Base-by-base conservation (phyloP, 345 rosid genomes). In the Hibiscus syriacus region DNA sequence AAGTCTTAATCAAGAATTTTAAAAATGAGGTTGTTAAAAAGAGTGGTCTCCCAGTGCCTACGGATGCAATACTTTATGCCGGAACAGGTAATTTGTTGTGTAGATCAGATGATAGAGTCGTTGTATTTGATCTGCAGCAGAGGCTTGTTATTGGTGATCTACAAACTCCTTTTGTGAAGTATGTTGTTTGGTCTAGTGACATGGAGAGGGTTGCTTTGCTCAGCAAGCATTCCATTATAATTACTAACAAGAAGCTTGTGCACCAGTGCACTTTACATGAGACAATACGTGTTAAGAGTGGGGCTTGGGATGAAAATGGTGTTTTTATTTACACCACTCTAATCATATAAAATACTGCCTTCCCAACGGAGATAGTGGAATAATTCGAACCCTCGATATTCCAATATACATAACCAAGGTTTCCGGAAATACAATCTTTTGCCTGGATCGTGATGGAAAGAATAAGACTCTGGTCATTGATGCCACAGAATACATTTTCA, bases 301-400 rank as follows among this genome's bases (percentile, higher is more conserved):
- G 96, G 76, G 96, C 95, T 30, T 93, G 97, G 97, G 97, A 90
- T 49, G 97, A 93, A 30, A 87, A 87, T 76, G 96, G 95, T 73
- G 96, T 93, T 61, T 91, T 93, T 73, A 91, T 91, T 20, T 93
- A 91, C 70, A 86, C 97, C 9, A 93, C 99, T 4, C 32, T 89
- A 65, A 90, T 70, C 99, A 93, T 68, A 84, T 93, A 48, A 93
- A 93, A 71, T 93, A 90, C 43, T 91, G 99, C 79, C 91, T 93
- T 14, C 97, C 98, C 9, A 93, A 90, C 79, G 97, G 98, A 1
- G 96, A 92, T 56, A 87, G 83, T 66, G 98, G 97, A 55, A 87
- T 90, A 34, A 93, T 93, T 61, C 78, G 73, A 74, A 90, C 98
- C 7, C 95, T 93, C 55, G 91, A 93, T 69, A 85, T 85, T 55